These are phyloP conservation scores for Graphiopsis chlorocephala DNA, from an alignment of 2,329 filamentous ascomycete genomes.

Conservation along the genomic window DNA sequence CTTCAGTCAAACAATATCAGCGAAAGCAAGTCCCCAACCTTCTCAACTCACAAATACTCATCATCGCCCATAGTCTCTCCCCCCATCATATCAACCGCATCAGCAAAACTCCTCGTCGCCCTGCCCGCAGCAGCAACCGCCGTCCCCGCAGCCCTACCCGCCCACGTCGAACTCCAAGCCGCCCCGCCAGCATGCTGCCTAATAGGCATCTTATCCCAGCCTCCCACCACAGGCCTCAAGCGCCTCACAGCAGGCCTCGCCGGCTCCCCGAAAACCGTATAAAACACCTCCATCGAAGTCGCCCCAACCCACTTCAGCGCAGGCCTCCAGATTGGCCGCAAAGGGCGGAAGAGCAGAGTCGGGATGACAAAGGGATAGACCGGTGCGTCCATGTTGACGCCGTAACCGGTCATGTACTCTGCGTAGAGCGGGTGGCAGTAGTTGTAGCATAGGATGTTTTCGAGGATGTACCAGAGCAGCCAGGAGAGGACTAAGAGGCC, in stretches of 20 bases:
- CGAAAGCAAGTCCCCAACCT: neutral
- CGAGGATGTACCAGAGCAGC: conserved; percentile 47
- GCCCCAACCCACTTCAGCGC: conserved; percentile 21
- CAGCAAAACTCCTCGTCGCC: conserved; percentile 8
- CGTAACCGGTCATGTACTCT: conserved; percentile 48
- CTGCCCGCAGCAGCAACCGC: conserved; percentile 8
- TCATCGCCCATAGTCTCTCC: conserved; percentile 28
- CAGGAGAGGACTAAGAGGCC: conserved; percentile 41
- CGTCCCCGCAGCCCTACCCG: conserved; percentile 22
- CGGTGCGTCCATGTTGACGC: conserved; percentile 52
- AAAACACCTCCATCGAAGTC: neutral
- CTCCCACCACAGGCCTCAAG: conserved; percentile 9
- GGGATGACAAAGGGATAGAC: conserved; percentile 55
- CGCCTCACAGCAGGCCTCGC: neutral
- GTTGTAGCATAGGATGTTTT: conserved; percentile 29
- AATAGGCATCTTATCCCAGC: conserved; percentile 1
- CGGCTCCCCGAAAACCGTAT: conserved; percentile 14
- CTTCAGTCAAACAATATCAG: neutral
- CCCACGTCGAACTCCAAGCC: conserved; percentile 14
- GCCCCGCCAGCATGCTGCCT: neutral
- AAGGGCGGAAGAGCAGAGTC: conserved; percentile 49
- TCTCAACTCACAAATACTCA: conserved; percentile 20
- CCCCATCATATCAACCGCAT: conserved; percentile 30
- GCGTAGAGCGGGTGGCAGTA: conserved; percentile 54
- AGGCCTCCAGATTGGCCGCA: conserved; percentile 38